Conservation (phyloP, 352 stramenopile genomes). For the Pythium diclinum region DNA sequence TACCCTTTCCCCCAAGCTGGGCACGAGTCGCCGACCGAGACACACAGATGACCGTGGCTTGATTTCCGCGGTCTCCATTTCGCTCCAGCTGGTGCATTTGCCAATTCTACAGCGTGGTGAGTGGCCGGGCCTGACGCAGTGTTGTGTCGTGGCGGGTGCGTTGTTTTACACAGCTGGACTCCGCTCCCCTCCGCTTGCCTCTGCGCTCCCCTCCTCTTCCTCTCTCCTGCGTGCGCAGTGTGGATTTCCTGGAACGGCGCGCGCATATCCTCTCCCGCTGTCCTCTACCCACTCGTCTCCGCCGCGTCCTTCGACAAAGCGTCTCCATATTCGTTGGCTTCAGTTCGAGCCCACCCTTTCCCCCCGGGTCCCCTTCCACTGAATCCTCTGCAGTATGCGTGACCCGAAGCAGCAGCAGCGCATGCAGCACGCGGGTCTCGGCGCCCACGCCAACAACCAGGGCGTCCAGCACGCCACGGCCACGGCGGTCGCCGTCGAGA, state of each 20-base stretch:
- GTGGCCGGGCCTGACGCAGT: no score
- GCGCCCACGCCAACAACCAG: conserved; percentile 13
- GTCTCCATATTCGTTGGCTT: not conserved
- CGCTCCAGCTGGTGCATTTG: not conserved
- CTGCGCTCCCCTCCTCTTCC: not conserved
- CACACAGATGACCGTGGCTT: not conserved
- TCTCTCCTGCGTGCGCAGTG: not conserved
- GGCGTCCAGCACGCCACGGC: conserved; percentile 1
- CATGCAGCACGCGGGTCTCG: conserved; percentile 33
- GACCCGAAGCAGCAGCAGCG: conserved; percentile 35
- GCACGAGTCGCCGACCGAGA: not conserved
- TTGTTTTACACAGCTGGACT: conserved; percentile 14
- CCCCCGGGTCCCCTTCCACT: not conserved
- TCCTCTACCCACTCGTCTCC: not conserved
- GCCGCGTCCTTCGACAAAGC: not conserved
- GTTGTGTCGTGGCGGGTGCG: conserved; percentile 1
- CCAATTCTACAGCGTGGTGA: no score
- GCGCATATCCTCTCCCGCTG: conserved; percentile 11
- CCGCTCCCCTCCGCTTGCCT: not conserved
- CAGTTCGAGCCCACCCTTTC: not conserved
- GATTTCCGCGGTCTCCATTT: not conserved
- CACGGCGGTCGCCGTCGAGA: conserved; percentile 21
- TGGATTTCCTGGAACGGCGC: not conserved
- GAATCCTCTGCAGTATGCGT: not conserved
- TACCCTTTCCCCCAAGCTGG: not conserved